Percentiles rank a stretch among this genome's conserved stretches.
Conservation (phyloP, 306 rosid species). For the Lathyrus aphaca region DNA sequence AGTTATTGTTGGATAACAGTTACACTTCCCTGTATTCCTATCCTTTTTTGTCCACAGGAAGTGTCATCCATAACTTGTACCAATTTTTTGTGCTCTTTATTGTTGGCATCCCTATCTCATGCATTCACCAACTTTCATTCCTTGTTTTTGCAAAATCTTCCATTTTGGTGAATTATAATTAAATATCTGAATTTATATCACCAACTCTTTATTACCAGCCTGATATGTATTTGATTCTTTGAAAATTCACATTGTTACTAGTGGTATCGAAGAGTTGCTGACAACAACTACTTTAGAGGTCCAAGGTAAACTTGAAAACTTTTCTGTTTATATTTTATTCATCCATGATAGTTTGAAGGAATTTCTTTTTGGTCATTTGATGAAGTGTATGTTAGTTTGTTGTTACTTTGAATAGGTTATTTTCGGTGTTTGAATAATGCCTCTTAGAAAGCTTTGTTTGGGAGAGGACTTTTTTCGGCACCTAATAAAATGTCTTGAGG, state of each 20-base stretch:
- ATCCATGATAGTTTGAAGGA: not conserved
- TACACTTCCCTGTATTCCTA: not conserved
- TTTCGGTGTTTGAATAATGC: too few species aligned
- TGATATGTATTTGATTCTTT: not conserved
- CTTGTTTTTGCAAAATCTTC: not conserved
- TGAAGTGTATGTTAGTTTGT: not conserved
- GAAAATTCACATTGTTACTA: not conserved
- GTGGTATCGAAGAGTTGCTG: conserved; percentile 1
- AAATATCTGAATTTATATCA: not conserved
- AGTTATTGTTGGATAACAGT: not conserved
- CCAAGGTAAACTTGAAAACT: conserved; percentile 2
- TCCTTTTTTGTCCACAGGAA: not conserved
- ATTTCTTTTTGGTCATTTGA: not conserved
- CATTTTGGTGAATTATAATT: not conserved
- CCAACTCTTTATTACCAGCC: not conserved
- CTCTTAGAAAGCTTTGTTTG: not conserved
- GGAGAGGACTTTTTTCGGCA: not conserved
- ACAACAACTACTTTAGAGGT: not conserved
- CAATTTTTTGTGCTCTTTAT: not conserved
- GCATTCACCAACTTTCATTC: not conserved
- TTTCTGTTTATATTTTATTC: not conserved
- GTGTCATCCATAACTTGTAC: not conserved
- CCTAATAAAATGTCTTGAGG: too few species aligned
- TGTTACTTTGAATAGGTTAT: too few species aligned
- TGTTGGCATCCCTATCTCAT: not conserved